Base-by-base conservation (phyloP, 129 eudicot genomes). In the Arctium minus region DNA sequence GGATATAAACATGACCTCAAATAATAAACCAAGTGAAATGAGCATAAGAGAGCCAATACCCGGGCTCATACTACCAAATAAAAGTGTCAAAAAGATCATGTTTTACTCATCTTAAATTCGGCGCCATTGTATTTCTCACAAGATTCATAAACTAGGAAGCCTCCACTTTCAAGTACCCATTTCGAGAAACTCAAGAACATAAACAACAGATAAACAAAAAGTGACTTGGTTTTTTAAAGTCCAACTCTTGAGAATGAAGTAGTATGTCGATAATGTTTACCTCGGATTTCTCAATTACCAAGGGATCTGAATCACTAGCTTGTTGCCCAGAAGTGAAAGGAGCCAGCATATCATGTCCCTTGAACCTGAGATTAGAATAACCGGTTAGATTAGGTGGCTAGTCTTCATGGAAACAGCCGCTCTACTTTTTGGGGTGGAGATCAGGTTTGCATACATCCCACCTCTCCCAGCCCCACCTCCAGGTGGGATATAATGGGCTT, bases 311-410 rank as follows among this genome's bases (percentile, higher is more conserved):
- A 81, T 94, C 97, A 48, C 84, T 73, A 68, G 89, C 81, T 60
- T 90, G 97, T 94, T 94, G 89, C 64, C 94, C 98, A 37, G 98
- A 93, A 22, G 97, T 94, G 70, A 94, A 94, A 50, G 98, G 98
- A 72, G 98, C 96, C 87, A 94, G 53, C 98, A 94, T 92, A 70
- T 74, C 89, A 80, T 94, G 98, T 33, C 98, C 97, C 89, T 88
- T 91, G 69, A 79, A 94, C 82, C 98, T 92, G 79, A 42, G 6
- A 83, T 56, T 13, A 2, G 9, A 48, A 79, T 36, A 42, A n/a
- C 6, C 50, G 1, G 72, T 33, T 70, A 70, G 75, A 67, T 65
- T 39, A 38, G 17, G 40, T 46, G 36, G 60, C 0, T 60, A 1
- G 29, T 60, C 29, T 60, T 60, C 4, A 60, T 5, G 29, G 2